phyloP scores from a whole-genome alignment of 2,329 filamentous ascomycete species.

The Berkeleyomyces rouxiae region DNA sequence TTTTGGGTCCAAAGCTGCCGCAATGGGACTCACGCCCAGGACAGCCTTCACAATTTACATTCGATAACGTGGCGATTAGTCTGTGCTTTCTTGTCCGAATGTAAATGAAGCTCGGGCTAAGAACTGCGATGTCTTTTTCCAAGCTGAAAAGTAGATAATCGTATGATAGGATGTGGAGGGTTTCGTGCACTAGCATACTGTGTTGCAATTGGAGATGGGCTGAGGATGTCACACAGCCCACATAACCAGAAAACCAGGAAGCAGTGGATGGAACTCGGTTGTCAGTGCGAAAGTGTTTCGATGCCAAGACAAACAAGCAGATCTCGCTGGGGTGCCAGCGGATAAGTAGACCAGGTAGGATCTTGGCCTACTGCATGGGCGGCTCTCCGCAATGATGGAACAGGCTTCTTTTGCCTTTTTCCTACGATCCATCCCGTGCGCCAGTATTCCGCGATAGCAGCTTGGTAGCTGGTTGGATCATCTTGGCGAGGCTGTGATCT shows the following conservation, averaged over 20 bases:
- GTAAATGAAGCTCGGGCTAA: conserved; percentile 27
- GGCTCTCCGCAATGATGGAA: background rate
- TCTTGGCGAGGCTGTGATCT: conserved; percentile 18
- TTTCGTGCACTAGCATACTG: no score
- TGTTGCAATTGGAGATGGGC: no score
- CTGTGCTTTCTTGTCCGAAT: conserved; percentile 22
- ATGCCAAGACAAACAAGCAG: conserved; percentile 22
- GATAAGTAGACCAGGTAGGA: conserved; percentile 15
- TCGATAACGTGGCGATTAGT: conserved; percentile 24
- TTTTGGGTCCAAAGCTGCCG: conserved; percentile 23
- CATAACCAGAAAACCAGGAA: no score
- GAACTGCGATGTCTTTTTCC: conserved; percentile 20
- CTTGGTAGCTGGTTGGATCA: conserved; percentile 16
- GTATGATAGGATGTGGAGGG: no score
- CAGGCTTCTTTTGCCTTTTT: conserved; percentile 23
- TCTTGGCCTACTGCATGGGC: conserved; percentile 16
- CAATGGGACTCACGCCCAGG: conserved; percentile 18
- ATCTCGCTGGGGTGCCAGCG: conserved; percentile 23
- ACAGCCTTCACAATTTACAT: conserved; percentile 25
- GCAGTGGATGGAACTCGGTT: background rate
- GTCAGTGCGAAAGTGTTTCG: conserved; percentile 15
- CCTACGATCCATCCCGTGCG: conserved; percentile 23
- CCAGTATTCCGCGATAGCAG: conserved; percentile 22
- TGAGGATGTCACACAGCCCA: no score
- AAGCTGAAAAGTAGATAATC: conserved; percentile 21